These are phyloP conservation scores for Diddensiella santjacobensis DNA, from an alignment of 805 yeast species.

Conservation along the genomic window DNA sequence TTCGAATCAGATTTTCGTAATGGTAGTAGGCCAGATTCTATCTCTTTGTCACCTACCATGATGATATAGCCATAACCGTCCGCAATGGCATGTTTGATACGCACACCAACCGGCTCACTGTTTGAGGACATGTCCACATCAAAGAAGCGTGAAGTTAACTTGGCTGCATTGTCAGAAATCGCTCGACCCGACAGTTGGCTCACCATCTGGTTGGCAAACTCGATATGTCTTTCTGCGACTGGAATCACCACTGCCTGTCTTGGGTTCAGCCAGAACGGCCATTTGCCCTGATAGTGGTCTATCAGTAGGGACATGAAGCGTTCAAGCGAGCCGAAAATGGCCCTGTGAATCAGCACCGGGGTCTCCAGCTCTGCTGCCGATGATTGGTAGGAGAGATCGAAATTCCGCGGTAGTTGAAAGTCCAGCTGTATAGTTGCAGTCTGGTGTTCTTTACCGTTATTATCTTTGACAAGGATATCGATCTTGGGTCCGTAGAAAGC, in stretches of 20 bases:
- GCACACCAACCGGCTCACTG: slow-evolving; percentile 70
- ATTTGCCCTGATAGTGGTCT: slow-evolving; percentile 85
- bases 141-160: slow-evolving; percentile 57
- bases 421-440: slow-evolving; percentile 95
- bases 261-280: slow-evolving; percentile 98
- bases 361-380: slow-evolving; percentile 38
- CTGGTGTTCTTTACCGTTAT: slow-evolving; percentile 78
- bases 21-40: slow-evolving; percentile 54
- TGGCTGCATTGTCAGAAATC: slow-evolving; percentile 42
- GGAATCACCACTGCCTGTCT: slow-evolving; percentile 86
- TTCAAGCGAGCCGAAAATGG: slow-evolving; percentile 92
- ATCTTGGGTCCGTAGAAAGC: slow-evolving; percentile 75
- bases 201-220: slow-evolving; percentile 50
- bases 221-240: slow-evolving; percentile 58
- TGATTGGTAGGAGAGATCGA: slow-evolving; percentile 61
- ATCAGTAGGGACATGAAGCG: slow-evolving; percentile 86
- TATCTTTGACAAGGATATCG: slow-evolving; percentile 79
- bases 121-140: slow-evolving; percentile 73
- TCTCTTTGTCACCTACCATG: slow-evolving; percentile 86
- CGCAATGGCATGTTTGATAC: slow-evolving; percentile 73
- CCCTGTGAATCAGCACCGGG: slow-evolving; percentile 96
- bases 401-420: slow-evolving; percentile 87
- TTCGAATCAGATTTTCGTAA: slow-evolving; percentile 57
- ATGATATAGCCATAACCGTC: slow-evolving; percentile 76
- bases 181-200: slow-evolving; percentile 37